phyloP scores from a whole-genome alignment of 139 green algal genomes.

The Chlamydomonas schloesseri region DNA sequence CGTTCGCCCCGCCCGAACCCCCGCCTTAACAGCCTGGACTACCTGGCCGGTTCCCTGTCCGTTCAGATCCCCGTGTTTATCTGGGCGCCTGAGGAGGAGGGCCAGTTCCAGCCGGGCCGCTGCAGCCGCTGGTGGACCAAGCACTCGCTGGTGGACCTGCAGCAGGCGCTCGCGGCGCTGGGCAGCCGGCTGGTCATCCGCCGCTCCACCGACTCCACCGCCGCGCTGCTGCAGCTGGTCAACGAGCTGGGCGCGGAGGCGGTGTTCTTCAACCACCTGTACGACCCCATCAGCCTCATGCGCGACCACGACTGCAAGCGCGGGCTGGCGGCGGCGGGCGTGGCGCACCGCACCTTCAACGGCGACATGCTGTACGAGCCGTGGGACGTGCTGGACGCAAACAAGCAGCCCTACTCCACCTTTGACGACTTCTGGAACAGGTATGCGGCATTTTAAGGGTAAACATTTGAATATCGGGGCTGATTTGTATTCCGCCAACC shows the following conservation, averaged over 20 bases:
- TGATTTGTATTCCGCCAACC: too few relatives aligned
- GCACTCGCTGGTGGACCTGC: slow-evolving; percentile 39
- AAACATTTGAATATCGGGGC: not conserved
- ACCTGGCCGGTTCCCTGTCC: too few relatives aligned
- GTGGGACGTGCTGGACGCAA: slow-evolving; percentile 86
- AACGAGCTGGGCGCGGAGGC: slow-evolving; percentile 68
- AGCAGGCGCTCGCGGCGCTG: slow-evolving; percentile 72
- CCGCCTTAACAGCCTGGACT: too few relatives aligned
- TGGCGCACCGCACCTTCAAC: slow-evolving; percentile 84
- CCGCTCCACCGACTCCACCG: slow-evolving; percentile 63
- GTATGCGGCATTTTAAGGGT: too few relatives aligned
- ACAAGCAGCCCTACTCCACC: slow-evolving; percentile 78
- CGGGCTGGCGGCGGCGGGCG: slow-evolving; percentile 57
- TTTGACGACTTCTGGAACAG: slow-evolving; percentile 88
- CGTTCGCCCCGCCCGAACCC: too few relatives aligned
- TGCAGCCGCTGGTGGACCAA: slow-evolving; percentile 81
- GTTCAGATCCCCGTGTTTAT: slow-evolving; percentile 92
- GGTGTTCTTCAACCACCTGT: slow-evolving; percentile 96
- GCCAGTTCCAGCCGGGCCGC: slow-evolving; percentile 92
- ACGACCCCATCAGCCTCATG: slow-evolving; percentile 94
- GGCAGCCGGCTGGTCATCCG: slow-evolving; percentile 80
- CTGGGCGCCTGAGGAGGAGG: slow-evolving; percentile 94
- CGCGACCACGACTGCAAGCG: slow-evolving; percentile 88
- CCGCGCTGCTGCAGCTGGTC: slow-evolving; percentile 70
- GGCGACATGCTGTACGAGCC: slow-evolving; percentile 93